Conservation (phyloP, 2,329 filamentous ascomycete genomes). For the Colletotrichum zoysiae region DNA sequence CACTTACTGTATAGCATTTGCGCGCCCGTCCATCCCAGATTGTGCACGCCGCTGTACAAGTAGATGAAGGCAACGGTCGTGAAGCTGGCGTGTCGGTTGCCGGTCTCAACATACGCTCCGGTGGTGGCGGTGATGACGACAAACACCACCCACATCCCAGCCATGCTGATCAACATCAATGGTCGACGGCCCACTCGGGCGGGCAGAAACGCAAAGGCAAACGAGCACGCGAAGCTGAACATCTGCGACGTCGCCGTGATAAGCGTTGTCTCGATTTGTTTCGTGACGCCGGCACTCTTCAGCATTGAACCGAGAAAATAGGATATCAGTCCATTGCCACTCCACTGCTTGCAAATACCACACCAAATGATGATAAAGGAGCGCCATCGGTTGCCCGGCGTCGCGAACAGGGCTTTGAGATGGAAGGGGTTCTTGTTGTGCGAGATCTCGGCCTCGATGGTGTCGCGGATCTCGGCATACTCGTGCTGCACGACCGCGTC, state of each 20-base stretch:
- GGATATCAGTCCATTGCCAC: constrained; percentile 41
- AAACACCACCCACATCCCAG: constrained; percentile 39
- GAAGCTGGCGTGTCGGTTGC: constrained; percentile 31
- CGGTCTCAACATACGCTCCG: constrained; percentile 36
- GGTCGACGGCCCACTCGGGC: constrained; percentile 39
- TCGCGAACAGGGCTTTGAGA: constrained; percentile 46
- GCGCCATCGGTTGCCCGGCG: constrained; percentile 50
- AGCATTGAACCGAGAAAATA: constrained; percentile 20
- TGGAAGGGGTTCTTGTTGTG: constrained; percentile 44
- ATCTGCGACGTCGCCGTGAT: constrained; percentile 41
- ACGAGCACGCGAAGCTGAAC: constrained; percentile 39
- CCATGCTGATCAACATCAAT: constrained; percentile 39
- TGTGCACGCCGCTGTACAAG: constrained; percentile 39
- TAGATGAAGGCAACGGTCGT: constrained; percentile 37
- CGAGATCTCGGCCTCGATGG: constrained; percentile 54
- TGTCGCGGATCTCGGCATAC: constrained; percentile 59
- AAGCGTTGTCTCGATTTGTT: constrained; percentile 31
- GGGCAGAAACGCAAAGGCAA: constrained; percentile 35
- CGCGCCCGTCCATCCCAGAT: constrained; percentile 39
- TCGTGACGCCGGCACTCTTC: constrained; percentile 38
- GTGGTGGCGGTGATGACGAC: constrained; percentile 32
- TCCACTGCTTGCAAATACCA: constrained; percentile 58
- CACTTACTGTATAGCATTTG: constrained; percentile 38
- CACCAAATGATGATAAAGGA: constrained; percentile 56
- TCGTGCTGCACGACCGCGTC: constrained; percentile 66